Base-by-base conservation (phyloP, 2,329 filamentous ascomycete genomes). In the Talaromyces sp. region DNA sequence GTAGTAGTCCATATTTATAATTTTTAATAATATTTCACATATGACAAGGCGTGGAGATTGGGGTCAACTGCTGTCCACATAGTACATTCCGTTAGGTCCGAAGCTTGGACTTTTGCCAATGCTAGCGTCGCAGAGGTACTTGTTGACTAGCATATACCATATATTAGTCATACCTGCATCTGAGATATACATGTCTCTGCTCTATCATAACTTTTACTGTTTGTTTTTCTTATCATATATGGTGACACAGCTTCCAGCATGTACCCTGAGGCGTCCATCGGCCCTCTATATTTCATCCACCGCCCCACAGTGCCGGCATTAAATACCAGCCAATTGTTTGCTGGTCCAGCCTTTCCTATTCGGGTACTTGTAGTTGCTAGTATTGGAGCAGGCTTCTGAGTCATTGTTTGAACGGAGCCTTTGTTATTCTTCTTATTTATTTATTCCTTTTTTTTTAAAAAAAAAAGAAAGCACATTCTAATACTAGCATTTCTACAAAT, bases 301-400 rank as follows among this genome's bases (percentile, higher is more conserved):
- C 10, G 46, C 49, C 31, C 31, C 9, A 51, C 35, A 32, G 49
- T 8, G 14, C 55, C 59, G 55, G 59, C 24, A 61, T 49, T 27
- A 61, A 50, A 58, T 61, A 38, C 55, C 59, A 61, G 55, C 59
- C 59, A 58, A 61, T 58, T 19, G 38, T 58, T 55, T n/a, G 13
- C 4, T 54, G 32, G 51, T 27, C n/a, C 41, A 4, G 21, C 27
- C 46, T 54, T 41, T 50, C 27, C 10, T 24, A 29, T 49, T 14
- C 11, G 29, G 55, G 21, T 49, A 26, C 43, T 5, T 21, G 19
- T 26, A 17, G 21, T 24, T 49, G 43, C 14, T 49, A 4, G 7
- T 49, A 49, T 26, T 11, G 19, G 43, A 4, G 19, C 14, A 24
- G 8, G 19, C 9, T 1, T 49, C 9, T 24, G 11, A 17, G 32